Evolutionary conservation across 148 eudicot genomes (phyloP), one percentile per base, ranked within the genome.

Genomic region (Heliamphora exappendiculata): DNA sequence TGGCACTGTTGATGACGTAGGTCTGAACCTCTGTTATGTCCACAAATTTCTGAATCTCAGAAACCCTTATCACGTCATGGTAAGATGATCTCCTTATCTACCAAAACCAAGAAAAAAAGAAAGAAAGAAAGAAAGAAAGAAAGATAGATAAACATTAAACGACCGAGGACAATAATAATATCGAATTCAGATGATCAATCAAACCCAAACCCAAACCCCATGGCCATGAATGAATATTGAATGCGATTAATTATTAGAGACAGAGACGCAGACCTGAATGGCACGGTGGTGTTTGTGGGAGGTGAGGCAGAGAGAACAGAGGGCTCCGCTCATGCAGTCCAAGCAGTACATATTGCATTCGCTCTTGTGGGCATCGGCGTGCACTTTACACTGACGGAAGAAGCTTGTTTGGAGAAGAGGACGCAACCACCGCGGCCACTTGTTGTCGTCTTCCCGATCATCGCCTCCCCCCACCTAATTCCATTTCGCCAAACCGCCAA

Each of bases 321-420:
- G 86, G 49, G 98, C 69, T 0, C 89, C 92, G 65, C 86, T 74
- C 82, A 91, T 84, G 79, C 98, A 93, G 72, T 91, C 94, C 83
- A 93, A 81, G 37, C 98, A 93, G 75, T 82, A 93, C 98, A 93
- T 89, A 79, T 93, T 93, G 65, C 98, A 93, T 80, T 93, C 98
- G 57, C 92, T 89, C 75, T 91, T 93, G 79, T 91, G 94, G 5
- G 93, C 87, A 79, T 88, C 91, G 0, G 94, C 88, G n/a, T 93
- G 98, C 16, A 78, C 71, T 59, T 86, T 81, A 74, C 98, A 93
- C 59, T 87, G 94, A 74, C 78, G 89, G 59, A 93, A 93, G 86
- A 91, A 93, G n/a, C 75, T 84, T 54, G 87, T 88, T 1, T 78
- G 76, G 24, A 93, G 37, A 50, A 93, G 57, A 55, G 92, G 89